Evolutionary conservation across 2,329 filamentous ascomycete genomes (phyloP).

Genomic region (Xylaria sp.): DNA sequence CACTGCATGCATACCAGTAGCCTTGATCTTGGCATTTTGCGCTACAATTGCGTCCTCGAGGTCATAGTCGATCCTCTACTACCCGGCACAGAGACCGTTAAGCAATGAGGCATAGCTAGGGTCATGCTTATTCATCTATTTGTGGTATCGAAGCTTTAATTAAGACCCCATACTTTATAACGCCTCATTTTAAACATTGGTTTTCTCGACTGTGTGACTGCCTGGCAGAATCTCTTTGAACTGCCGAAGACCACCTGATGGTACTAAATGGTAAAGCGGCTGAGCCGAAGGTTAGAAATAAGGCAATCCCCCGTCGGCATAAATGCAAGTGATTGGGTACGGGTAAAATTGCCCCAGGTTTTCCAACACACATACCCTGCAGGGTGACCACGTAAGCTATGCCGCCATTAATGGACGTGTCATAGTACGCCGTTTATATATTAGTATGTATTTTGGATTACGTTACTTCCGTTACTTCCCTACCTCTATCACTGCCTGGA

Average conservation of each 20-base stretch:
- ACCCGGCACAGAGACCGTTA: no score
- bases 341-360: constrained; percentile 26
- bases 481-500: background rate
- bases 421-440: background rate
- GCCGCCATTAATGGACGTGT: background rate
- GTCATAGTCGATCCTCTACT: no score
- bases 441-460: background rate
- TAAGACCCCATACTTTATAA: background rate
- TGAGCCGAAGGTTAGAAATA: constrained; percentile 8
- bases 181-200: background rate
- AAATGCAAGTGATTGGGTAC: constrained; percentile 14
- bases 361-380: constrained; percentile 9
- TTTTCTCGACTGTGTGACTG: background rate
- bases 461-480: background rate
- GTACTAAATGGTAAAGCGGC: background rate
- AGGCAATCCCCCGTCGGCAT: background rate
- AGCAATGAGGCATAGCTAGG: no score
- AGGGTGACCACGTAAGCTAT: background rate
- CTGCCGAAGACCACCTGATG: constrained; percentile 17
- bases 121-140: no score
- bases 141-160: no score
- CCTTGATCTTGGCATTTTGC: background rate
- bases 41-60: no score
- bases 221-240: background rate
- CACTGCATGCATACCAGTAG: background rate